Base-by-base conservation (phyloP, 768 basidiomycete species). In the Termitomyces eurrhizus region DNA sequence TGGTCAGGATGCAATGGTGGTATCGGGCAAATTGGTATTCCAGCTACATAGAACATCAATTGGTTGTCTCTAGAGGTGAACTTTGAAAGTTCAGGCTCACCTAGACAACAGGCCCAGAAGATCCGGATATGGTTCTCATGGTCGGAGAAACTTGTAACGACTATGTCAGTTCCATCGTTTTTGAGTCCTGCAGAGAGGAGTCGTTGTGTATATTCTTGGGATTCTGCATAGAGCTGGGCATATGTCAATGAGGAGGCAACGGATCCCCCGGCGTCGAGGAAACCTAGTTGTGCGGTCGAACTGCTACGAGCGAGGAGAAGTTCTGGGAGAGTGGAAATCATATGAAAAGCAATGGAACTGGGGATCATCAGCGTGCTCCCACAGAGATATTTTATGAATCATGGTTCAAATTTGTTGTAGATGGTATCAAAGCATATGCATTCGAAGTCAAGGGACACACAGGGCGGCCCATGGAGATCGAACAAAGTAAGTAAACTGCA, bases 71-170 rank as follows among this genome's bases (percentile, higher is more conserved):
- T 26, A n/a, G 33, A 16, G 46, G 24, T 33, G 11, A 18, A 44
- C 39, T 11, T 56, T 8, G 36, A 1, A 57, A 16, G 32, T 3
- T 46, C 24, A 6, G 32, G 41, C 62, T 33, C 50, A 67, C 68
- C 65, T 39, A 74, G 61, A 53, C 69, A 70, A 59, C 72, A 74
- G n/a, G 70, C 72, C 73, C 73, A 74, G 61, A 74, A 74, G 0
- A 68, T 63, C 13, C 63, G 66, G 42, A 73, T 69, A 52, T 73
- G 70, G 37, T 59, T 70, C 45, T 71, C 66, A 51, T 73, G 70
- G 64, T 72, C 70, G 21, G 65, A 53, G 55, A 74, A 72, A 52
- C 64, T 63, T 39, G 69, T 62, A 29, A 72, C 60, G 14, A 73
- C 69, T 54, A 70, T 63, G 59, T 73, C 66, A 18, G 58, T 65